A percentile compares a stretch with the other conserved stretches of the same genome.
Conservation (phyloP, 495 filamentous ascomycete species). For the Podospora conica region DNA sequence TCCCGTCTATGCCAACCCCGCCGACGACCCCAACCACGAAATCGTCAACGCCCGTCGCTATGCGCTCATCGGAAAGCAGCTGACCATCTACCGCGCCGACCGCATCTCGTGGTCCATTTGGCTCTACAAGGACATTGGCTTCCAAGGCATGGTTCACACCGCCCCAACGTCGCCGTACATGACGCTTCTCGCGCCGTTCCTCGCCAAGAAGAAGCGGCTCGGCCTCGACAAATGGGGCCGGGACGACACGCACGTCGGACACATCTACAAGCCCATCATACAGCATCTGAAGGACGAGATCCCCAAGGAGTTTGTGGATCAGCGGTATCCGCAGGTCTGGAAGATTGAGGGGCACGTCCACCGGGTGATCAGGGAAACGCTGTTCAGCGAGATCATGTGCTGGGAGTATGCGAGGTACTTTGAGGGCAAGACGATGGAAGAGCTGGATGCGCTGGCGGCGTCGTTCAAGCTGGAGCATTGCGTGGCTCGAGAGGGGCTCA, state of each 20-base stretch:
- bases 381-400: constrained; percentile 46
- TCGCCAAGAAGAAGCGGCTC: constrained; percentile 49
- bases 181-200: constrained; percentile 43
- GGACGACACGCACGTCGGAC: constrained; percentile 24
- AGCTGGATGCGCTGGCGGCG: constrained; percentile 51
- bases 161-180: constrained; percentile 46
- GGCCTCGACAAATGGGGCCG: constrained; percentile 53
- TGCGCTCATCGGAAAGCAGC: constrained; percentile 49
- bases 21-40: constrained; percentile 30
- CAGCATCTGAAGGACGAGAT: constrained; percentile 19
- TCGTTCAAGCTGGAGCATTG: constrained; percentile 56
- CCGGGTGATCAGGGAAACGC: constrained; percentile 47
- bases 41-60: constrained; percentile 48
- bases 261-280: constrained; percentile 30
- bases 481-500: constrained; percentile 49
- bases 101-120: constrained; percentile 57
- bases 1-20: constrained; percentile 49
- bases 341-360: constrained; percentile 50
- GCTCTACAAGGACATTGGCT: constrained; percentile 61
- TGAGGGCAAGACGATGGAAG: constrained; percentile 43
- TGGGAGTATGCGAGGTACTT: constrained; percentile 56
- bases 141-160: constrained; percentile 57
- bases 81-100: constrained; percentile 52
- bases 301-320: constrained; percentile 25
- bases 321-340: constrained; percentile 52